phyloP scores from a whole-genome alignment of 2,329 filamentous ascomycete genomes.

The Penicillium fuscoglaucum region DNA sequence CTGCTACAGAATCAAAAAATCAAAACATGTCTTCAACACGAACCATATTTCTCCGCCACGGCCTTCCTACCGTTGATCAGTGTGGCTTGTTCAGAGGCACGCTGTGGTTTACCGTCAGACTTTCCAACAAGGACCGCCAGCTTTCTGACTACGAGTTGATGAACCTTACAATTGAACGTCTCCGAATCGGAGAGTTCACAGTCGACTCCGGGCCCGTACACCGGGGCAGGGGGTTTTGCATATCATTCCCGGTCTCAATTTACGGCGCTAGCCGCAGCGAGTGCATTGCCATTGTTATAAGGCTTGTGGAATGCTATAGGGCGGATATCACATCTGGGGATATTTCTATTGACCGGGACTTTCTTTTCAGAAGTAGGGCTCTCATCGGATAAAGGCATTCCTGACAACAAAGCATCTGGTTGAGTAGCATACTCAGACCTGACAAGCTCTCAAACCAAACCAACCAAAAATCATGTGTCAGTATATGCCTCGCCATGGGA shows the following conservation, averaged over 20 bases:
- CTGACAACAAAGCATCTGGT: background rate
- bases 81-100: background rate
- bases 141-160: background rate
- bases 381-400: background rate
- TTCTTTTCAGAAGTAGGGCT: slow-evolving; percentile 1
- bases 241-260: background rate
- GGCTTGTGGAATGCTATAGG: background rate
- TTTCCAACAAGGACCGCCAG: background rate
- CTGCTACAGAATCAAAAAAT: background rate
- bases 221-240: background rate
- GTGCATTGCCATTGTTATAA: background rate
- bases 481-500: background rate
- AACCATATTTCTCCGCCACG: background rate
- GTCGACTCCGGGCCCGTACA: background rate
- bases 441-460: background rate
- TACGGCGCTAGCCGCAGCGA: background rate
- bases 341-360: background rate
- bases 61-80: background rate
- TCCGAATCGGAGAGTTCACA: background rate
- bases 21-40: background rate
- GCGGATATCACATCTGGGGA: background rate
- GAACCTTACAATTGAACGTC: background rate
- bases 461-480: background rate
- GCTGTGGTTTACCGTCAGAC: background rate
- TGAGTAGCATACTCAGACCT: background rate